phyloP scores from a whole-genome alignment of 441 rosid genomes.

The Euphorbia corollata region DNA sequence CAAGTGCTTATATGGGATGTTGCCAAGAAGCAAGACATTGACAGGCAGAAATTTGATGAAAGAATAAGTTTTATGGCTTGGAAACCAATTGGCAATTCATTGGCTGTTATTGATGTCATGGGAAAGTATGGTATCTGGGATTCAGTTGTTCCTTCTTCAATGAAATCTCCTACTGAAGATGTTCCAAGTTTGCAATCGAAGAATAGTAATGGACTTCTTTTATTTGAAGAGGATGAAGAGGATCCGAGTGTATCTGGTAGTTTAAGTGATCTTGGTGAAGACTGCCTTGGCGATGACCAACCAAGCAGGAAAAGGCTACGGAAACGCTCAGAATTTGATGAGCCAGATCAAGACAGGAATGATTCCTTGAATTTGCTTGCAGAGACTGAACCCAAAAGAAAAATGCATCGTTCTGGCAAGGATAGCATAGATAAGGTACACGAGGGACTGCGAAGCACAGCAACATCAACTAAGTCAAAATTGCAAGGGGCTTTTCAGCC shows the following conservation, averaged over 20 bases:
- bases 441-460: slow-evolving; percentile 27
- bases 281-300: slow-evolving; percentile 50
- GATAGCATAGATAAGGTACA: slow-evolving; percentile 38
- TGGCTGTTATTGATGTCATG: slow-evolving; percentile 70
- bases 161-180: slow-evolving; percentile 77
- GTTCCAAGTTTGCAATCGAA: slow-evolving; percentile 48
- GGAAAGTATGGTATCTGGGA: slow-evolving; percentile 91
- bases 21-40: slow-evolving; percentile 71
- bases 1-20: slow-evolving; percentile 91
- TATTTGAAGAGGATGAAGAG: slow-evolving; percentile 62
- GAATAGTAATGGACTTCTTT: slow-evolving; percentile 61
- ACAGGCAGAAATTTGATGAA: slow-evolving; percentile 70
- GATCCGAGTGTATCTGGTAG: slow-evolving; percentile 48
- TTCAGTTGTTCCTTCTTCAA: slow-evolving; percentile 77
- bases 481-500: slow-evolving; percentile 95
- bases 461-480: slow-evolving; percentile 38
- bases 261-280: slow-evolving; percentile 58
- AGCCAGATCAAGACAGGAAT: slow-evolving; percentile 36
- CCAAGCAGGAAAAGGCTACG: slow-evolving; percentile 59
- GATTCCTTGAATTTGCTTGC: slow-evolving; percentile 38
- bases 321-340: slow-evolving; percentile 40
- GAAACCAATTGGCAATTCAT: slow-evolving; percentile 81
- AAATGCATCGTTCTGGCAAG: slow-evolving; percentile 25
- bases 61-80: slow-evolving; percentile 75
- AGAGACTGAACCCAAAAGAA: slow-evolving; percentile 34